These are phyloP conservation scores for Psilocybe sp. DNA, from an alignment of 768 basidiomycete species.

Conservation along the genomic window DNA sequence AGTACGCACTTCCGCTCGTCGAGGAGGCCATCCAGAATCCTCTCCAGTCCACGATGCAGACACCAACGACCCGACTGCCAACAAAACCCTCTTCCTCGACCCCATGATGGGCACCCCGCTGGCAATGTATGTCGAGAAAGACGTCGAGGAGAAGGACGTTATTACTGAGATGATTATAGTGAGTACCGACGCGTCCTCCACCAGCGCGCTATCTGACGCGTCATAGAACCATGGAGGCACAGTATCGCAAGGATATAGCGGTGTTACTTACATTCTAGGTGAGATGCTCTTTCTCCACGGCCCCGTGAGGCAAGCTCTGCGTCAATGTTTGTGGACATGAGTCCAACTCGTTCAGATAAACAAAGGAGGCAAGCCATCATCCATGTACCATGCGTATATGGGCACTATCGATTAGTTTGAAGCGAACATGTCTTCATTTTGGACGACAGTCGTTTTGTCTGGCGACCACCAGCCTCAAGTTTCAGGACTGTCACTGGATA, in stretches of 20 bases:
- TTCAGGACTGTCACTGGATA: too few species aligned
- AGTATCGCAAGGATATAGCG: constrained; percentile 73
- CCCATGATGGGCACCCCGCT: constrained; percentile 79
- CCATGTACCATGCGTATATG: too few species aligned
- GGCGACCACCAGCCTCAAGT: too few species aligned
- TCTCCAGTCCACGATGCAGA: constrained; percentile 25
- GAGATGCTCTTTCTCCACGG: constrained; percentile 19
- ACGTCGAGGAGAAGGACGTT: constrained; percentile 66
- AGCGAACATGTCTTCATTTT: too few species aligned
- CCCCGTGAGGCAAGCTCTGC: background rate
- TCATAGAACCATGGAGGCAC: constrained; percentile 74
- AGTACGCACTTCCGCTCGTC: constrained; percentile 57
- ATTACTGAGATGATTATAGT: constrained; percentile 68
- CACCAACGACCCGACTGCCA: constrained; percentile 32
- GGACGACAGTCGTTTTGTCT: too few species aligned
- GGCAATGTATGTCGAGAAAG: constrained; percentile 75
- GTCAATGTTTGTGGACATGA: background rate
- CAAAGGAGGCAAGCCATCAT: too few species aligned
- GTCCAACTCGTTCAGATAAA: background rate
- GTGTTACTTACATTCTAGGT: constrained; percentile 80
- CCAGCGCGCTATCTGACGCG: background rate
- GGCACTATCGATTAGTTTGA: too few species aligned
- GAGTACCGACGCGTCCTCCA: constrained; percentile 27
- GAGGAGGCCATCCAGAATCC: constrained; percentile 33
- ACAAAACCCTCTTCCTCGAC: constrained; percentile 67